Conservation (phyloP, 176 grass and related monocot species). For the Themeda triandra region DNA sequence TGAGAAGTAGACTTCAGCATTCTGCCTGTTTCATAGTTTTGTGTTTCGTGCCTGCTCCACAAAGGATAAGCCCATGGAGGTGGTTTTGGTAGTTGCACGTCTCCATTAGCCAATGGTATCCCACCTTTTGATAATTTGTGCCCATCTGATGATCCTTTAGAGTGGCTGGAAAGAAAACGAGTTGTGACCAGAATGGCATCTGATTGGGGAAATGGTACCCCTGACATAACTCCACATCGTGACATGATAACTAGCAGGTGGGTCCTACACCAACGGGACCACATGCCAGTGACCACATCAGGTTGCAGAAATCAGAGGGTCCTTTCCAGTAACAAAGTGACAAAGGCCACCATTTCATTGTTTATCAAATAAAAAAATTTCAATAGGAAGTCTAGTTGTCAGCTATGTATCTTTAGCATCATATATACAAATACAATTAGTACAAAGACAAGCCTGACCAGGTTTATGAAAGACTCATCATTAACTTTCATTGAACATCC, state of each 20-base stretch:
- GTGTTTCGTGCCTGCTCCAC: slow-evolving; percentile 68
- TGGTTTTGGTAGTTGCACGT: slow-evolving; percentile 90
- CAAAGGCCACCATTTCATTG: slow-evolving; percentile 3
- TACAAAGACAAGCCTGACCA: background rate
- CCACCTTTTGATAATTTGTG: slow-evolving; percentile 87
- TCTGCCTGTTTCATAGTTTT: slow-evolving; percentile 83
- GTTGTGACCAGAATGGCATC: background rate
- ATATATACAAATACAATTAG: slow-evolving; percentile 3
- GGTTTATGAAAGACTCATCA: slow-evolving; percentile 8
- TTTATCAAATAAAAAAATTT: background rate
- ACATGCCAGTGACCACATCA: background rate
- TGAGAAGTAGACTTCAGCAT: slow-evolving; percentile 86
- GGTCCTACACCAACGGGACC: background rate
- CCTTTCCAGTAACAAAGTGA: slow-evolving; percentile 1
- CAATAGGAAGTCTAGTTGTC: background rate
- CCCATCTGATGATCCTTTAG: slow-evolving; percentile 64
- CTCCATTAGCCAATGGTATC: slow-evolving; percentile 96
- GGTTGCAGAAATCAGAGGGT: background rate
- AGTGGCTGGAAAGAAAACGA: slow-evolving; percentile 43
- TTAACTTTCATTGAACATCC: background rate
- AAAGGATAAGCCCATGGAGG: slow-evolving; percentile 99
- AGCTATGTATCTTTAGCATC: background rate
- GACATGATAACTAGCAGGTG: background rate
- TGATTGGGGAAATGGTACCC: background rate
- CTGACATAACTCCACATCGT: background rate